phyloP scores from a whole-genome alignment of 768 basidiomycete species.

The Ramaria sp. region DNA sequence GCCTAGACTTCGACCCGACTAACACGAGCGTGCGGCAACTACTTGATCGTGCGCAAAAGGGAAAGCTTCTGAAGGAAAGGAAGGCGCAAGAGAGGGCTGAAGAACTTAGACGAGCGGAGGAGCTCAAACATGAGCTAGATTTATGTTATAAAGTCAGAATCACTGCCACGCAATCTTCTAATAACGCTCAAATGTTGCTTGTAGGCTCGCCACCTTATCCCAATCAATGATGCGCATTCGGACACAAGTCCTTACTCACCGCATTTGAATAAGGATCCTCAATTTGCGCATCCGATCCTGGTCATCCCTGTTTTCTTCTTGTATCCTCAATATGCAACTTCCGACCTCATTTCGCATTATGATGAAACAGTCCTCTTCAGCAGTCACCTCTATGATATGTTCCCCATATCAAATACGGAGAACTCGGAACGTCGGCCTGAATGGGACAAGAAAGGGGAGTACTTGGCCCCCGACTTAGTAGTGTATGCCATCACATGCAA shows the following conservation, averaged over 20 bases:
- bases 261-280: constrained; percentile 53
- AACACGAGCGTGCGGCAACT: constrained; percentile 44
- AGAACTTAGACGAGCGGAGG: constrained; percentile 39
- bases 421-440: constrained; percentile 27
- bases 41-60: constrained; percentile 32
- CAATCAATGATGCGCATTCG: constrained; percentile 40
- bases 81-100: constrained; percentile 43
- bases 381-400: constrained; percentile 71
- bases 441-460: constrained; percentile 72
- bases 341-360: constrained; percentile 83
- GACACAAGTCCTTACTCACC: constrained; percentile 49
- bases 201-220: constrained; percentile 67
- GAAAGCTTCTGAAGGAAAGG: constrained; percentile 25
- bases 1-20: constrained; percentile 46
- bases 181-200: constrained; percentile 4
- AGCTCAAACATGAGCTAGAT: constrained; percentile 36
- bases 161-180: neutral
- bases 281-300: constrained; percentile 46
- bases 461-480: constrained; percentile 49
- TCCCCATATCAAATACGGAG: constrained; percentile 54
- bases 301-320: constrained; percentile 86
- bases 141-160: constrained; percentile 53
- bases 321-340: constrained; percentile 82
- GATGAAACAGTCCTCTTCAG: constrained; percentile 76
- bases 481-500: constrained; percentile 76